Evolutionary conservation across 2,329 filamentous ascomycete genomes (phyloP).

Genomic region (Talaromyces piceae): DNA sequence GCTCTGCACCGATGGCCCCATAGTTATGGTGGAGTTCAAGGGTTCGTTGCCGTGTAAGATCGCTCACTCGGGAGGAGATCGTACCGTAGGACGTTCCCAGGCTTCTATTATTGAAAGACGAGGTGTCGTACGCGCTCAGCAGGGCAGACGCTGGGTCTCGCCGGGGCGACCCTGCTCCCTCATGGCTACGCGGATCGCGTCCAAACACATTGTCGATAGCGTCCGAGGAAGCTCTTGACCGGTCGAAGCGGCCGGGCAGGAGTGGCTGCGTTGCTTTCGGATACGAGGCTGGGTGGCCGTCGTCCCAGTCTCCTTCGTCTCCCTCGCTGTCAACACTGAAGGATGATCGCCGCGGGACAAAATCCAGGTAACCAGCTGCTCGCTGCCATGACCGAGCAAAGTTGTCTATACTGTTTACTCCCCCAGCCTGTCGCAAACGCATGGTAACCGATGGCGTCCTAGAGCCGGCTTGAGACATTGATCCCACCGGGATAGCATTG

Average conservation of each 20-base stretch:
- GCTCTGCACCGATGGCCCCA: slow-evolving; percentile 36
- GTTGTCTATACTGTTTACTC: slow-evolving; percentile 88
- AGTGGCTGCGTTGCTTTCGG: slow-evolving; percentile 1
- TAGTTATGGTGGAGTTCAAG: slow-evolving; percentile 48
- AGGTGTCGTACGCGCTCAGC: slow-evolving; percentile 46
- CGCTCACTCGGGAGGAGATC: slow-evolving; percentile 49
- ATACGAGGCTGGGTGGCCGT: slow-evolving; percentile 16
- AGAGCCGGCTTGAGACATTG: background rate
- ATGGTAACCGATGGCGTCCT: slow-evolving; percentile 38
- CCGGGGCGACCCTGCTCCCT: background rate
- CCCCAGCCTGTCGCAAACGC: slow-evolving; percentile 62
- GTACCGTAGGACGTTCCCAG: slow-evolving; percentile 59
- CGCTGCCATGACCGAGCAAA: slow-evolving; percentile 90
- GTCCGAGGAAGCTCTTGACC: slow-evolving; percentile 5
- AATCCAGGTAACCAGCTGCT: slow-evolving; percentile 79
- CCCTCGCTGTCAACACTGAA: slow-evolving; percentile 53
- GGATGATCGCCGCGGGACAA: slow-evolving; percentile 69
- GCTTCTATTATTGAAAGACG: slow-evolving; percentile 64
- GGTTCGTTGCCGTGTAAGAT: slow-evolving; percentile 50
- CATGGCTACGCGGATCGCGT: background rate
- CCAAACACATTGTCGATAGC: background rate
- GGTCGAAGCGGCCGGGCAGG: slow-evolving; percentile 2
- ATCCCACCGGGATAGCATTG: background rate
- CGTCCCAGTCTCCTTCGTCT: slow-evolving; percentile 44
- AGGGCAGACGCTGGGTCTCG: slow-evolving; percentile 3